Percentiles rank a stretch among this genome's conserved stretches.
Evolutionary conservation across 495 filamentous ascomycete species (phyloP).

Genomic region (Aspergillus nidulans): DNA sequence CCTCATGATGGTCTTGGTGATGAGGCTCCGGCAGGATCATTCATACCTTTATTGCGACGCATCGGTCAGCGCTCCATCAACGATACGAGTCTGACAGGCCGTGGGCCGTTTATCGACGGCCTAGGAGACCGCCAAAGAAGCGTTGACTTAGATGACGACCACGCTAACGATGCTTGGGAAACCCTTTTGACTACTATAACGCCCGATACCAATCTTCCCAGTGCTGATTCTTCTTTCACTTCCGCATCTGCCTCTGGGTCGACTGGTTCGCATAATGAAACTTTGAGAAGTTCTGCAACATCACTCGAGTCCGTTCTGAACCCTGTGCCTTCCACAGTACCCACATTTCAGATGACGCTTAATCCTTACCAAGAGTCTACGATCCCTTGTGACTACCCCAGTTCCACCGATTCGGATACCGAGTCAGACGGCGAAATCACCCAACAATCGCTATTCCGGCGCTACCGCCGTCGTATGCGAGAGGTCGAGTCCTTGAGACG

Average conservation of each 20-base stretch:
- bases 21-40: constrained; percentile 13
- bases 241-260: constrained; percentile 54
- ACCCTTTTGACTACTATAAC: constrained; percentile 74
- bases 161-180: constrained; percentile 64
- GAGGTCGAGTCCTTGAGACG: constrained; percentile 23
- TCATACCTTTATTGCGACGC: constrained; percentile 20
- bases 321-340: constrained; percentile 16
- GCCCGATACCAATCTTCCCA: constrained; percentile 75
- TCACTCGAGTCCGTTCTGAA: constrained; percentile 28
- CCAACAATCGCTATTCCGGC: constrained; percentile 19
- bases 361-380: constrained; percentile 40
- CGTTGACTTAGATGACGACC: constrained; percentile 64
- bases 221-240: constrained; percentile 73
- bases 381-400: constrained; percentile 41
- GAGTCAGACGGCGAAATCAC: constrained; percentile 27
- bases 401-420: constrained; percentile 33
- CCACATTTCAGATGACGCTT: constrained; percentile 27
- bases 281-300: constrained; percentile 35
- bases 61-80: constrained; percentile 25
- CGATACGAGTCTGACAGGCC: constrained; percentile 16
- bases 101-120: constrained; percentile 53
- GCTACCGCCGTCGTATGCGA: constrained; percentile 18
- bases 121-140: constrained; percentile 81
- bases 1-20: constrained; percentile 19
- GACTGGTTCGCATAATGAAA: constrained; percentile 18